phyloP scores from a whole-genome alignment of 1,284 basidiomycete genomes.

The Rhodotorula sp. region DNA sequence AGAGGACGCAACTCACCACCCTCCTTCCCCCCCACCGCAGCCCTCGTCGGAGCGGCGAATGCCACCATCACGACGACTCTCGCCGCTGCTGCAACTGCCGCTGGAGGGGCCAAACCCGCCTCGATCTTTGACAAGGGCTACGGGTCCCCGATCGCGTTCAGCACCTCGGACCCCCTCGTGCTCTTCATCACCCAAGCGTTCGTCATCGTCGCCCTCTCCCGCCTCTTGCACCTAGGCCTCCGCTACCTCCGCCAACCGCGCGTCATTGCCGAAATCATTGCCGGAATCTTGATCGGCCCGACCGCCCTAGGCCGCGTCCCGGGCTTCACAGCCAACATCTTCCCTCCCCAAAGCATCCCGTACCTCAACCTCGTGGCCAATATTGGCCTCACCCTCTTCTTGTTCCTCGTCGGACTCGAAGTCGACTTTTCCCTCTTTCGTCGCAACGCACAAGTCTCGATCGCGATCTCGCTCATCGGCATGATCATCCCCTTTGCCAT shows the following conservation, averaged over 20 bases:
- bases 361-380: slow-evolving; percentile 87
- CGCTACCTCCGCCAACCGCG: slow-evolving; percentile 49
- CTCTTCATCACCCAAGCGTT: slow-evolving; percentile 46
- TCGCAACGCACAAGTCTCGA: slow-evolving; percentile 41
- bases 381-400: slow-evolving; percentile 68
- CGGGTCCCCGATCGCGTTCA: slow-evolving; percentile 24
- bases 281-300: slow-evolving; percentile 50
- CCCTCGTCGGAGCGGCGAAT: slow-evolving; percentile 22
- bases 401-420: slow-evolving; percentile 73
- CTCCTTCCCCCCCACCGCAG: slow-evolving; percentile 6
- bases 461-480: slow-evolving; percentile 60
- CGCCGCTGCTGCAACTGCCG: not conserved
- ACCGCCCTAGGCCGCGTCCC: slow-evolving; percentile 66
- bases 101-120: slow-evolving; percentile 16
- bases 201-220: slow-evolving; percentile 51
- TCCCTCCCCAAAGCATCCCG: slow-evolving; percentile 67
- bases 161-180: slow-evolving; percentile 31
- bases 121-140: slow-evolving; percentile 34
- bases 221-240: slow-evolving; percentile 48
- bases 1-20: too few relatives aligned
- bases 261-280: slow-evolving; percentile 53
- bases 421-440: slow-evolving; percentile 74
- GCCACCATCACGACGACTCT: slow-evolving; percentile 24
- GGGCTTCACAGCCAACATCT: slow-evolving; percentile 77
- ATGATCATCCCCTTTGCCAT: slow-evolving; percentile 78